Evolutionary conservation across 495 filamentous ascomycete species (phyloP), one percentile per base, ranked within the genome.

Genomic region (Lentithecium fluviatile): DNA sequence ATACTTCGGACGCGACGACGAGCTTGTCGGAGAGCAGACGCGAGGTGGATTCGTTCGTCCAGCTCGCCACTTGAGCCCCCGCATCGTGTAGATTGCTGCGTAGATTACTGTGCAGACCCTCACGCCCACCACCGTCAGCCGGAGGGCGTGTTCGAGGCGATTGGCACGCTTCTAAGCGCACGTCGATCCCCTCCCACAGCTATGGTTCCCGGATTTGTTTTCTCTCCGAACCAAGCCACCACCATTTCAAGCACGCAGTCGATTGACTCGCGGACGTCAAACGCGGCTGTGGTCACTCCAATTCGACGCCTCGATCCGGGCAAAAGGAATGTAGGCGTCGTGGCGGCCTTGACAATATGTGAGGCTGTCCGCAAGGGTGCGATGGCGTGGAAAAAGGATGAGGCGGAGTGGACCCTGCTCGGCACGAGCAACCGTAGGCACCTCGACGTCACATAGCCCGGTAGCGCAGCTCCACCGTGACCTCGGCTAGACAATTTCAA

Each of bases 171-270:
- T 10, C 36, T 2, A 54, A 32, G 8, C 11, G 25, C 23, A 25
- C 55, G 56, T 59, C 56, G 56, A 59, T 59, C 56, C 17, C 32
- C 34, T 51, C 56, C 56, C 56, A 47, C 56, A 7, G 56, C 45
- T 59, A 6, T 34, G 56, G 56, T 59, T 49, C 24, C 46, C 51
- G 56, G 56, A 46, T 43, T 51, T 59, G 29, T 59, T 59, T 59
- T 52, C 36, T 34, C 29, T 24, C 49, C 49, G 7, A 32, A 3
- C 12, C 49, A 32, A 29, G 49, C 49, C 49, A 52, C 17, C 49
- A 23, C 23, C 13, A 6, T 19, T 6, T 6, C 29, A 32, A 32
- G 29, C 29, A 32, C 29, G 29, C n/a, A 21, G 17, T 21, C 29
- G 49, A 17, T 34, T 52, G 49, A 52, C 47, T 52, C 40, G 40